phyloP scores from a whole-genome alignment of 1,284 basidiomycete genomes.

The Microbotryum violaceum region DNA sequence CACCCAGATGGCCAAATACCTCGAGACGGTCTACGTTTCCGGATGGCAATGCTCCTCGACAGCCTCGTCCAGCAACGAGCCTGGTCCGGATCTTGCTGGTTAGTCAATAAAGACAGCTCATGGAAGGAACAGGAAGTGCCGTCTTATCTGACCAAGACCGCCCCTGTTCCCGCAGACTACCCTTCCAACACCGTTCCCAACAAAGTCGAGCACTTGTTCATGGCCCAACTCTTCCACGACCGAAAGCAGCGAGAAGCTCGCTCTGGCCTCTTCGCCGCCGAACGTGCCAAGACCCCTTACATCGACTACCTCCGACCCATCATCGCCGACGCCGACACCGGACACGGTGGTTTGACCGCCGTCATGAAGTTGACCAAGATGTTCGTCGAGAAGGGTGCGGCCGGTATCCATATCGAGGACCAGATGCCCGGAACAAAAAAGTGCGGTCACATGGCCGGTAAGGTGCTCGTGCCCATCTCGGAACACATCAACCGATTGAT shows the following conservation, averaged over 20 bases:
- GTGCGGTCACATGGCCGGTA: conserved; percentile 59
- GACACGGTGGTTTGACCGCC: conserved; percentile 58
- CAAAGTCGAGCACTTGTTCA: conserved; percentile 57
- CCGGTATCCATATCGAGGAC: conserved; percentile 65
- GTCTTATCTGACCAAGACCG: not conserved
- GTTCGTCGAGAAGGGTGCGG: conserved; percentile 58
- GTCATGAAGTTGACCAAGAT: conserved; percentile 67
- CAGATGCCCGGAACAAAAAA: conserved; percentile 67
- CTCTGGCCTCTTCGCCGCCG: conserved; percentile 58
- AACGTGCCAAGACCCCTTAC: conserved; percentile 46
- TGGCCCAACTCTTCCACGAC: conserved; percentile 57
- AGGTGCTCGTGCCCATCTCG: conserved; percentile 58
- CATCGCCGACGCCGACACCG: conserved; percentile 46
- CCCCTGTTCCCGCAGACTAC: conserved; percentile 44
- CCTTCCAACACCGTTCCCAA: conserved; percentile 57
- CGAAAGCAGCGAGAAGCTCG: conserved; percentile 49
- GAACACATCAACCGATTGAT: conserved; percentile 74
- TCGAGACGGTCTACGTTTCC: conserved; percentile 91
- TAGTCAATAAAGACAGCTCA: conserved; percentile 2
- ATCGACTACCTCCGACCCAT: conserved; percentile 44
- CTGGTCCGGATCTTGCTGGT: conserved; percentile 90
- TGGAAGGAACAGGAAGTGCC: not conserved
- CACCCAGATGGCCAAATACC: conserved; percentile 86
- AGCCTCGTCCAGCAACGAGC: conserved; percentile 82
- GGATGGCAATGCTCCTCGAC: conserved; percentile 91